Base-by-base conservation (phyloP, 805 yeast genomes). In the Zygotorulaspora sp. region DNA sequence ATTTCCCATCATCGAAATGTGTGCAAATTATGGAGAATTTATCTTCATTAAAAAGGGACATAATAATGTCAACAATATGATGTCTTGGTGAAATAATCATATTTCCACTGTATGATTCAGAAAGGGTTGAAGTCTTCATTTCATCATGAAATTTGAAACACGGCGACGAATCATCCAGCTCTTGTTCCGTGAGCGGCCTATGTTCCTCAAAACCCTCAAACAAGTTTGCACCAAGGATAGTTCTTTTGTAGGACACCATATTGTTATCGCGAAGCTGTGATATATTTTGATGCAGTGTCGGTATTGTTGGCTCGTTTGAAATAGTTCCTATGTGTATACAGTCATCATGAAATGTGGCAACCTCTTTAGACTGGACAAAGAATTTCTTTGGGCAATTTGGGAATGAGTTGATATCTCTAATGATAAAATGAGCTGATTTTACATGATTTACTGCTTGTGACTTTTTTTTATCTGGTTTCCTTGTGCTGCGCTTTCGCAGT, bases 1-100 rank as follows among this genome's bases (percentile, higher is more conserved):
- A 37, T 14, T 34, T 36, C 3, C 54, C 55, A 6, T 43, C 44
- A 7, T 44, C 44, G 7, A 49, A 15, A 25, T 40, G 38, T 0
- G 55, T 48, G 21, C 50, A 44, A 9, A 49, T 31, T 10, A 53
- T 36, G n/a, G 42, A 39, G 13, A 44, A 38, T 11, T 35, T 40
- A 14, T 31, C 31, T 9, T 29, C 35, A 18, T 47, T 37, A 43
- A 52, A 60, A 1, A 54, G 37, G 3, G 44, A 35, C 61, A 57
- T 55, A 4, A 49, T 43, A 2, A 60, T 19, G 11, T 57, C 53
- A 9, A 52, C 54, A 12, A 60, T 40, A 32, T 55, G 55, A 36
- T 60, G 65, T 34, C 65, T 48, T 3, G 61, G 50, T 5, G 63
- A 48, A 2, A 60, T 38, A 18, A 58, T 40, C 19, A 45, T 37